These are phyloP conservation scores for Paramecium pentaurelia DNA, from an alignment of 73 alveolate species.

Conservation along the genomic window DNA sequence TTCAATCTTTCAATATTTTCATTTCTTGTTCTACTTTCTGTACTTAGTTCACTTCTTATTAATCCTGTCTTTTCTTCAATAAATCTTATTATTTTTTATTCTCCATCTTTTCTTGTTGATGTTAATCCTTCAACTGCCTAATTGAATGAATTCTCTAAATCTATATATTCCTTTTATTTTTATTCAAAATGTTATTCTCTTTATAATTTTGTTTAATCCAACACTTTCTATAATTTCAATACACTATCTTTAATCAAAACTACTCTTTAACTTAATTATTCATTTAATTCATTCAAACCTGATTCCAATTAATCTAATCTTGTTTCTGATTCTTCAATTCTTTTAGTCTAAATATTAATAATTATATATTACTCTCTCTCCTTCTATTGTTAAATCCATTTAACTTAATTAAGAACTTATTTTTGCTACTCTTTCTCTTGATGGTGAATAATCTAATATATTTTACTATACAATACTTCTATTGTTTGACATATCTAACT, in stretches of 20 bases:
- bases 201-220: background rate
- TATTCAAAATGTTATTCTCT: constrained; percentile 24
- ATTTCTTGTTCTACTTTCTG: constrained; percentile 52
- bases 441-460: constrained; percentile 27
- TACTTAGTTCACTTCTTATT: constrained; percentile 40
- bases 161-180: constrained; percentile 5
- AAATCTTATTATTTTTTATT: constrained; percentile 37
- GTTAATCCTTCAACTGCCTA: constrained; percentile 9
- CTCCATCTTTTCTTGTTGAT: constrained; percentile 51
- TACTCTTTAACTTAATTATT: background rate
- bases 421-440: constrained; percentile 40
- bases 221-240: constrained; percentile 2
- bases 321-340: constrained; percentile 29
- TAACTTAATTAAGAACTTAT: background rate
- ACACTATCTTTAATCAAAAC: constrained; percentile 25
- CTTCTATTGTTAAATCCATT: constrained; percentile 32
- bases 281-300: constrained; percentile 16
- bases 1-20: constrained; percentile 44
- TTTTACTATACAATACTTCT: background rate
- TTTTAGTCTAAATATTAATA: background rate
- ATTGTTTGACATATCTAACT: background rate
- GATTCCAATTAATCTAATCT: constrained; percentile 24
- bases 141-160: constrained; percentile 30
- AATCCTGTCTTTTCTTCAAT: constrained; percentile 50
- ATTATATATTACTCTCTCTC: constrained; percentile 15